phyloP scores from a whole-genome alignment of 768 basidiomycete species.

The Lactarius quietus region DNA sequence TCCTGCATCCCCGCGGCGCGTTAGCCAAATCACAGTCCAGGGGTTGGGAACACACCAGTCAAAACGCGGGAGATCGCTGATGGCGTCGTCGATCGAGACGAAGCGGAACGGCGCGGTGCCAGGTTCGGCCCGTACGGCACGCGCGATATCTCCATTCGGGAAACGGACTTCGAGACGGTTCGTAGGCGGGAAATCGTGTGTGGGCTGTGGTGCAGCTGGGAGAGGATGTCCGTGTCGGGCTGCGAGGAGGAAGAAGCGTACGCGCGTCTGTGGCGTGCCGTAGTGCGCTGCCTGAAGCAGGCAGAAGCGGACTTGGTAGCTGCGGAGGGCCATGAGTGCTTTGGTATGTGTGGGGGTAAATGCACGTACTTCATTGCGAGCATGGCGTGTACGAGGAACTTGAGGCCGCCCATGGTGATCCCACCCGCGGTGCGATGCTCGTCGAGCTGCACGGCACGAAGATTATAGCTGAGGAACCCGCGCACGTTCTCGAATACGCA shows the following conservation, averaged over 20 bases:
- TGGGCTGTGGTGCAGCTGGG: constrained; percentile 42
- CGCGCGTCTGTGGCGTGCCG: constrained; percentile 43
- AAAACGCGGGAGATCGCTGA: constrained; percentile 65
- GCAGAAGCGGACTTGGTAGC: constrained; percentile 43
- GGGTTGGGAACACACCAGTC: constrained; percentile 58
- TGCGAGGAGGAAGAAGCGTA: constrained; percentile 49
- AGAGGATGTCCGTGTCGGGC: constrained; percentile 37
- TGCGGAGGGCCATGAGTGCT: constrained; percentile 23
- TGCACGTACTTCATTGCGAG: constrained; percentile 57
- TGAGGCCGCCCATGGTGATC: constrained; percentile 70
- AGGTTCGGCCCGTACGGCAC: constrained; percentile 42
- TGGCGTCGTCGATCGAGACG: constrained; percentile 69
- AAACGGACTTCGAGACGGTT: constrained; percentile 52
- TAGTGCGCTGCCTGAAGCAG: constrained; percentile 48
- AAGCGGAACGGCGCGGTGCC: constrained; percentile 49
- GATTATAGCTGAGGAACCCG: constrained; percentile 41
- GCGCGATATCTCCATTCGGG: constrained; percentile 39
- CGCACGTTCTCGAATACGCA: constrained; percentile 50
- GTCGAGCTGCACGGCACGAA: constrained; percentile 37
- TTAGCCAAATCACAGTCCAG: constrained; percentile 5
- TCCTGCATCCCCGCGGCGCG: constrained; percentile 1
- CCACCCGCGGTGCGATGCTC: constrained; percentile 55
- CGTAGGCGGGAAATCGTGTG: constrained; percentile 39
- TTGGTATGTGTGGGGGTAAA: constrained; percentile 2
- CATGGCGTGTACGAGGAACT: constrained; percentile 58